phyloP scores from a whole-genome alignment of 176 grass and related monocot species.

The Hyparrhenia diplandra region DNA sequence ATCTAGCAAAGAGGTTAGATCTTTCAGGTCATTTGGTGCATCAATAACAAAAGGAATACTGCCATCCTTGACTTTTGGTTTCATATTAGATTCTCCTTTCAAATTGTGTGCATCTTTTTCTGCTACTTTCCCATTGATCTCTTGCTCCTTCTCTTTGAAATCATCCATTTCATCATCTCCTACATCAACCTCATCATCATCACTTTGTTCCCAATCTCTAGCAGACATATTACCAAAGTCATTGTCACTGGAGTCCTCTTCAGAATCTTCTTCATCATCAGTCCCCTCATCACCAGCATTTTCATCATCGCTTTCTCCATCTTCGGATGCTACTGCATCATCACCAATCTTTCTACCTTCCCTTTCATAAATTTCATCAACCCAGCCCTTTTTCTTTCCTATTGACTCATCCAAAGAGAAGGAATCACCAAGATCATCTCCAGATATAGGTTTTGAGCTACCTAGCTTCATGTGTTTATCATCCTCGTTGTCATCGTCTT shows the following conservation, averaged over 20 bases:
- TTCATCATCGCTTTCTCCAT: constrained; percentile 46
- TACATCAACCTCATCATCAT: constrained; percentile 50
- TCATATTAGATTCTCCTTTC: constrained; percentile 40
- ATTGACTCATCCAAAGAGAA: constrained; percentile 43
- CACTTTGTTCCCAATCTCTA: constrained; percentile 80
- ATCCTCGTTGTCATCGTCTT: constrained; percentile 31
- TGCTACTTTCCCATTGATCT: constrained; percentile 25
- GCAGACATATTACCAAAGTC: constrained; percentile 60
- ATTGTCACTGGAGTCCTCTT: constrained; percentile 46
- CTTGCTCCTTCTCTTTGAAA: constrained; percentile 44
- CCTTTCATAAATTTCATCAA: constrained; percentile 63
- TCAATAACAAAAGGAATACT: constrained; percentile 89
- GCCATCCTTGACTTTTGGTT: constrained; percentile 25
- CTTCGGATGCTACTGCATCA: constrained; percentile 37
- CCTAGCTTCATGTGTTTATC: constrained; percentile 16
- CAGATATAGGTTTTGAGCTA: constrained; percentile 70
- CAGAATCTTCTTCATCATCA: constrained; percentile 28
- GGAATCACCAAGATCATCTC: constrained; percentile 93
- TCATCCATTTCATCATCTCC: constrained; percentile 56
- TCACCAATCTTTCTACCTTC: constrained; percentile 52
- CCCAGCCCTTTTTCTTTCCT: constrained; percentile 57
- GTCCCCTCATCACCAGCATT: constrained; percentile 25
- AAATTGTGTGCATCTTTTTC: constrained; percentile 18
- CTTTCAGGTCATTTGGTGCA: constrained; percentile 64
- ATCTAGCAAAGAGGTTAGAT: constrained; percentile 73